phyloP scores from a whole-genome alignment of 345 rosid genomes.

The Salix suchowensis region DNA sequence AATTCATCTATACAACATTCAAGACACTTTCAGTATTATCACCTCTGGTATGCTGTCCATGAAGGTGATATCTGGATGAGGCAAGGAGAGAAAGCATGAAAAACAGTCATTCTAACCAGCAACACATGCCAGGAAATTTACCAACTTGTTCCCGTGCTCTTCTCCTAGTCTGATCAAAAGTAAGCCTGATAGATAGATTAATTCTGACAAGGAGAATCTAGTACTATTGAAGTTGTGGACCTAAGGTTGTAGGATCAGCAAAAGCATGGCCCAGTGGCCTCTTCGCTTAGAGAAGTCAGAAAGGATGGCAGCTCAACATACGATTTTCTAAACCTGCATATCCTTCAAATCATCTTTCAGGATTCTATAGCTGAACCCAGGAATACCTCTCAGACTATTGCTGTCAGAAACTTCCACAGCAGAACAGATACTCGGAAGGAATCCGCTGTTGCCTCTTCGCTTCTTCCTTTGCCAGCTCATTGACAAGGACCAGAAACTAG shows the following conservation, averaged over 20 bases:
- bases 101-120: neutral
- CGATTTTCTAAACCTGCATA: constrained; percentile 16
- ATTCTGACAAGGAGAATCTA: neutral
- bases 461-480: constrained; percentile 54
- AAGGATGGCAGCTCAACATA: neutral
- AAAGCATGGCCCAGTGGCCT: neutral
- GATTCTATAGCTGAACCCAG: constrained; percentile 55
- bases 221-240: neutral
- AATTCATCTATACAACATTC: too few species aligned
- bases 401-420: constrained; percentile 43
- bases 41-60: neutral
- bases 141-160: neutral
- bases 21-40: neutral
- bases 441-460: constrained; percentile 28
- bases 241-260: neutral
- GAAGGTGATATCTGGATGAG: neutral
- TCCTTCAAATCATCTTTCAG: constrained; percentile 46
- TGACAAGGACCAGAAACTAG: constrained; percentile 48
- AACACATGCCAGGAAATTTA: neutral
- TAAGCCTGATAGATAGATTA: neutral
- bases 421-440: constrained; percentile 55
- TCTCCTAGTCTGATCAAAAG: neutral
- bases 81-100: neutral
- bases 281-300: neutral
- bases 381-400: constrained; percentile 24